These are phyloP conservation scores for Fomitopsis betulina DNA, from an alignment of 1,284 basidiomycete genomes.

Conservation along the genomic window DNA sequence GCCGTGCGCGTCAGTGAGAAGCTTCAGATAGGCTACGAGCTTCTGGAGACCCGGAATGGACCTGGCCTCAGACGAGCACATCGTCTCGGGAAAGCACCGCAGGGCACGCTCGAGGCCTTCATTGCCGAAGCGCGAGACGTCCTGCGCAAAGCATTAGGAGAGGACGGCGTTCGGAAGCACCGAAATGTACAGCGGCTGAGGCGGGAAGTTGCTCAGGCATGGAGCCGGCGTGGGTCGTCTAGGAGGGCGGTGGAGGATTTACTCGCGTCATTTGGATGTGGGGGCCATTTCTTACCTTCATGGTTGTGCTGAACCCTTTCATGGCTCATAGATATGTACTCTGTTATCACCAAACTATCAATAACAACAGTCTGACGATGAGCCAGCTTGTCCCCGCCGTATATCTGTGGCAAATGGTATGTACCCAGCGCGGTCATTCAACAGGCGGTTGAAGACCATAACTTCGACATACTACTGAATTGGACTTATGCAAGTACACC, in stretches of 20 bases:
- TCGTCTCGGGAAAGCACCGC: conserved; percentile 11
- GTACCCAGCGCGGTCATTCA: no score
- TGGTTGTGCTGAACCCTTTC: not conserved
- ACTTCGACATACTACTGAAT: no score
- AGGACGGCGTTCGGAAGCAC: conserved; percentile 17
- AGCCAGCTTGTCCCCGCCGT: no score
- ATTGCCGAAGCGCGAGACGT: conserved; percentile 12
- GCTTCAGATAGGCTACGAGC: conserved; percentile 24
- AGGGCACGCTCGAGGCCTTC: conserved; percentile 13
- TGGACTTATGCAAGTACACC: not conserved
- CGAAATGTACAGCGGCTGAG: conserved; percentile 5
- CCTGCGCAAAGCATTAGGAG: conserved; percentile 14
- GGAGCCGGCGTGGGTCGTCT: not conserved
- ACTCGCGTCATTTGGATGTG: not conserved
- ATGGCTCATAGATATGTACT: no score
- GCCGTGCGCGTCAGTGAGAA: conserved; percentile 15
- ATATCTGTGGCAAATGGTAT: no score
- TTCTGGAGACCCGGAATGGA: conserved; percentile 24
- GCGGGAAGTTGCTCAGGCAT: not conserved
- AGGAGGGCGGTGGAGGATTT: not conserved
- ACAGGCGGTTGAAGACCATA: no score
- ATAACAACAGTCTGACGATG: no score
- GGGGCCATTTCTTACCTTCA: not conserved
- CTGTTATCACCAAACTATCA: no score
- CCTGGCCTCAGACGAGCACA: conserved; percentile 13